These are phyloP conservation scores for Solanum aculeatissimum DNA, from an alignment of 305 asterid genomes.

Conservation along the genomic window DNA sequence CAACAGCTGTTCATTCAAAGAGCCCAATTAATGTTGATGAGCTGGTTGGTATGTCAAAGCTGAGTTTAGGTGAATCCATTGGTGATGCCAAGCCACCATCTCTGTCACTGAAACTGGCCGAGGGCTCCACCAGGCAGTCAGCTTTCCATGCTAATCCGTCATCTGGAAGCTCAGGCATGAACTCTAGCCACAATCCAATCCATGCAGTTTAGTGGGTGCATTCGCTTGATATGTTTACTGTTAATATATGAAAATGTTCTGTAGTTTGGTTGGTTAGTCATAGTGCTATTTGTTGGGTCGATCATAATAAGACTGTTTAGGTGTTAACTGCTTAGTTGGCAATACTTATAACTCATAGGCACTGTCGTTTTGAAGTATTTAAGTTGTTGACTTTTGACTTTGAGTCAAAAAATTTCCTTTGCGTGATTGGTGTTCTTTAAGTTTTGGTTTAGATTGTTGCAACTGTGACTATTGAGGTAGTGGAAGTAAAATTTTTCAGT, in stretches of 20 bases:
- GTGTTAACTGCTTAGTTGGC: conserved; percentile 13
- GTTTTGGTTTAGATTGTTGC: not conserved
- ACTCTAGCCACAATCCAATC: conserved; percentile 63
- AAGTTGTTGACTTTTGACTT: not conserved
- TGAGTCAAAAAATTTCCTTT: not conserved
- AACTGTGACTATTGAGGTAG: not conserved
- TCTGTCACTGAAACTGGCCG: conserved; percentile 57
- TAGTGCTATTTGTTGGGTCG: conserved; percentile 21
- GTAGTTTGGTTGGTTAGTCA: conserved; percentile 13
- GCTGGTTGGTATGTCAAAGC: conserved; percentile 80
- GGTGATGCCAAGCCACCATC: conserved; percentile 47
- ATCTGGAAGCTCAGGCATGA: conserved; percentile 44
- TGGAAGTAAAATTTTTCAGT: not conserved
- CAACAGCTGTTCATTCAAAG: conserved; percentile 85
- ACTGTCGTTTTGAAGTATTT: not conserved
- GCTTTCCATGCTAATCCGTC: conserved; percentile 86
- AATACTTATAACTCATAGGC: conserved; percentile 17
- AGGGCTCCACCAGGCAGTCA: conserved; percentile 81
- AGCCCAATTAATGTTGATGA: conserved; percentile 83
- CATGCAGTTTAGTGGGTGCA: conserved; percentile 46
- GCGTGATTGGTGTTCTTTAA: not conserved
- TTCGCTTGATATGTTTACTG: conserved; percentile 18
- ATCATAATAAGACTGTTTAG: conserved; percentile 29
- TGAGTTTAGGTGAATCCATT: conserved; percentile 72
- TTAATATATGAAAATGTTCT: conserved; percentile 29